Conservation (phyloP, 2,329 filamentous ascomycete genomes). For the Exophiala viscosa region DNA sequence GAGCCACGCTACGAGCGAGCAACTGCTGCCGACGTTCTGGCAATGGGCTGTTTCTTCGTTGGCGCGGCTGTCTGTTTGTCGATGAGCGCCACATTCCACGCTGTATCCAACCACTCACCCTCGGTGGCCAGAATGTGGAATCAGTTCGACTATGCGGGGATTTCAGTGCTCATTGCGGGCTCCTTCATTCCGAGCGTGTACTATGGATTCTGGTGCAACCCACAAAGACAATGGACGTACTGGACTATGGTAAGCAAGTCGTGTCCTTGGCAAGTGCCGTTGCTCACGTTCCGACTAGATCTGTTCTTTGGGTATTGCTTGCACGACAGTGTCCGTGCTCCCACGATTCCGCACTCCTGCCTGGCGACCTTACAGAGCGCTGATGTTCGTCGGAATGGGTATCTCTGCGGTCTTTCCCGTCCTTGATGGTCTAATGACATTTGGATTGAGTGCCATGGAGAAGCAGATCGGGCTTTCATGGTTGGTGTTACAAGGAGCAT, state of each 20-base stretch:
- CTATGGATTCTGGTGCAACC: conserved; percentile 76
- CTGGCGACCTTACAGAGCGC: conserved; percentile 79
- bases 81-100: conserved; percentile 82
- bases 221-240: conserved; percentile 64
- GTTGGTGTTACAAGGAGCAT: conserved; percentile 71
- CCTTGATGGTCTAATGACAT: conserved; percentile 66
- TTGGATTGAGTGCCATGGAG: conserved; percentile 64
- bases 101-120: conserved; percentile 78
- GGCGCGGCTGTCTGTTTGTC: conserved; percentile 70
- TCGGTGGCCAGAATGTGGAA: conserved; percentile 78
- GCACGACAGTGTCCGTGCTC: conserved; percentile 70
- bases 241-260: conserved; percentile 63
- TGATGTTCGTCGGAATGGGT: conserved; percentile 87
- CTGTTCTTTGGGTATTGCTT: conserved; percentile 69
- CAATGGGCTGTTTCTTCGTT: conserved; percentile 73
- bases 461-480: conserved; percentile 74
- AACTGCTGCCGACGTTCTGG: conserved; percentile 60
- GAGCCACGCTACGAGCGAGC: conserved; percentile 65
- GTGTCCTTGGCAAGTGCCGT: neutral
- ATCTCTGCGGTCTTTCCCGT: conserved; percentile 79
- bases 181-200: conserved; percentile 85
- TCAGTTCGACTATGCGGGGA: conserved; percentile 90
- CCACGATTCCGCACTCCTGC: conserved; percentile 78
- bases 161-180: conserved; percentile 85
- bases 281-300: conserved; percentile 57